Evolutionary conservation across 805 yeast species (phyloP), one percentile per base, ranked within the genome.

Genomic region (Nakazawaea ishiwadae): DNA sequence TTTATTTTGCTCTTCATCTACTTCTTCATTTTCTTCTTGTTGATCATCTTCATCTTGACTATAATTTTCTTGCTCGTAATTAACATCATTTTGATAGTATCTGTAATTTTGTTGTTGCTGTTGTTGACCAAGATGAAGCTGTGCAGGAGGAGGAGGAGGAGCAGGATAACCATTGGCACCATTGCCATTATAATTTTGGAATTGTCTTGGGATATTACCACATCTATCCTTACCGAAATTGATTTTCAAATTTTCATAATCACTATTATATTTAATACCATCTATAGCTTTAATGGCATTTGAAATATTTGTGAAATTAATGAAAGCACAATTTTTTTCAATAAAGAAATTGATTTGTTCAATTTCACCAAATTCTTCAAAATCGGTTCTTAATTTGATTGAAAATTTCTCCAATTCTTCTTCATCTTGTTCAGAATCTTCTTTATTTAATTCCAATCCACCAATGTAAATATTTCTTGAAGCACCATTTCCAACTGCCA

Each of bases 161-260:
- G 14, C n/a, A 23, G 18, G 11, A 14, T 20, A 29, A 11, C 30
- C 30, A 17, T 36, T 36, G 32, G 5, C n/a, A 5, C 15, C 16
- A 19, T 20, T 21, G 37, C 23, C 16, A 15, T 40, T 40, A 20
- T 40, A 28, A 20, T 35, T 35, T 31, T 37, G 42, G 45, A 78
- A 79, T 58, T 82, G 91, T 55, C 95, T 74, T 37, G 97, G 96
- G 45, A 88, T 79, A 56, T 90, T 88, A 23, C 97, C 98, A 62
- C 98, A 91, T 55, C 99, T 75, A 59, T 88, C 96, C 57, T 89
- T 89, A 39, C 97, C 97, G 58, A 85, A 90, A 58, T 89, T 88
- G 51, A 91, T 84, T 60, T 87, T 87, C 53, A 89, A 71, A 45
- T 73, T 72, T 50, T 74, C 71, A 62, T 83, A 85, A 50, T 77